A percentile compares a stretch with the other conserved stretches of the same genome.
Conservation (phyloP, 768 basidiomycete genomes). For the Mycena maculata region DNA sequence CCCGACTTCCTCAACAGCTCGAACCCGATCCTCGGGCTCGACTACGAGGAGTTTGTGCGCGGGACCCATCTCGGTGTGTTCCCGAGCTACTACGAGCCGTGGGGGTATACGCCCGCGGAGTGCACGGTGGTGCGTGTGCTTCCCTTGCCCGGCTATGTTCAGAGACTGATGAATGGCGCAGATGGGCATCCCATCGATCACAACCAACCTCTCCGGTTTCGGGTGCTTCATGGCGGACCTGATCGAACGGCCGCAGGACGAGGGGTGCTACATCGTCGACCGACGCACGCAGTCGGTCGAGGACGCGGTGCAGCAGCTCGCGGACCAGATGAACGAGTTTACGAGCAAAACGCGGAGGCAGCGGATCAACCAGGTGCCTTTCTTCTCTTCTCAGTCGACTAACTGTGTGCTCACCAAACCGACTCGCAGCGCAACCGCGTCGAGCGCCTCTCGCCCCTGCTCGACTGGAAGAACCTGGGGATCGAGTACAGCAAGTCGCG, state of each 20-base stretch:
- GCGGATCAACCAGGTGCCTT: constrained; percentile 80
- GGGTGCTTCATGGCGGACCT: constrained; percentile 99
- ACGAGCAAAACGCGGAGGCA: constrained; percentile 90
- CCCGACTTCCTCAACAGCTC: constrained; percentile 98
- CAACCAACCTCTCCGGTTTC: constrained; percentile 97
- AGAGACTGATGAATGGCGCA: constrained; percentile 41
- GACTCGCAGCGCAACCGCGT: constrained; percentile 93
- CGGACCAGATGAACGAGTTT: constrained; percentile 81
- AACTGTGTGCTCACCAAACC: no score
- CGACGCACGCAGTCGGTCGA: constrained; percentile 90
- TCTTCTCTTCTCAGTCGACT: no score
- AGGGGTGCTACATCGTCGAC: constrained; percentile 97
- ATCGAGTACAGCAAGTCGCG: constrained; percentile 97
- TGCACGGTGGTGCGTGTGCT: constrained; percentile 87
- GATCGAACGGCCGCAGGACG: constrained; percentile 93
- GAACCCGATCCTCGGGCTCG: constrained; percentile 96
- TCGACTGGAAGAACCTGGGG: constrained; percentile 99
- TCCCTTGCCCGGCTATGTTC: no score
- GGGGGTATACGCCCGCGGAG: constrained; percentile 97
- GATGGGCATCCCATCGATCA: constrained; percentile 99
- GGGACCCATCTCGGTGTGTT: constrained; percentile 99
- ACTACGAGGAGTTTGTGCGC: constrained; percentile 99
- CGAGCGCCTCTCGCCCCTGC: constrained; percentile 89
- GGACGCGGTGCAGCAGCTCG: constrained; percentile 88
- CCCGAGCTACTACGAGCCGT: constrained; percentile 97